Evolutionary conservation across 2,329 filamentous ascomycete species (phyloP), one percentile per base, ranked within the genome.

Genomic region (Beauveria medogensis): DNA sequence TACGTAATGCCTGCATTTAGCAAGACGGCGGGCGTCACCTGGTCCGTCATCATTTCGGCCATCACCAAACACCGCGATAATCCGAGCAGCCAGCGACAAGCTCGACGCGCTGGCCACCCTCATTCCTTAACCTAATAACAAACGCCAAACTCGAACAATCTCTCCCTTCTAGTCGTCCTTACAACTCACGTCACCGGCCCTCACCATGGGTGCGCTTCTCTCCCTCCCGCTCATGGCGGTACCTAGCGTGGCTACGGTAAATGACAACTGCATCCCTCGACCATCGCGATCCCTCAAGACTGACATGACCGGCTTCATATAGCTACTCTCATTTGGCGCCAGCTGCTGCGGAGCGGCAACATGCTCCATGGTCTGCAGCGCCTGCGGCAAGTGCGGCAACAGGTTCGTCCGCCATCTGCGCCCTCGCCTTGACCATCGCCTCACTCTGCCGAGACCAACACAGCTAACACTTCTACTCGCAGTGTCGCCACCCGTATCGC

Each of bases 311-410:
- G 28, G 40, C 61, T 51, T 34, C 51, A 59, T 63, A 67, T 70
- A 92, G 90, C 69, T 95, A 65, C 72, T 91, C 66, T 91, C 89
- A 48, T 87, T 92, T 67, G 89, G 80, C 64, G 91, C 89, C 65
- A 97, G 92, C 69, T 99, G 94, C 78, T 99, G 94, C 73, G 94
- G 94, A 71, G 94, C 94, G 30, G 92, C 94, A 51, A 97, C 94
- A 57, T 97, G 93, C 77, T 96, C 92, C 68, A 93, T 94, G 73
- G 88, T 97, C 54, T 97, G 92, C 78, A 94, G 90, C 73, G 90
- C 92, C 14, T 99, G 93, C 72, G 93, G 94, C 57, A 97, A 97
- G 74, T 97, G 93, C 76, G 91, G 92, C 68, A 97, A 96, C 80
- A 96, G 91, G 90, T 92, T 75, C 64, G 73, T 65, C 53, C 44